Base-by-base conservation (phyloP, 1,284 basidiomycete genomes). In the Cryptococcus wingfieldii region DNA sequence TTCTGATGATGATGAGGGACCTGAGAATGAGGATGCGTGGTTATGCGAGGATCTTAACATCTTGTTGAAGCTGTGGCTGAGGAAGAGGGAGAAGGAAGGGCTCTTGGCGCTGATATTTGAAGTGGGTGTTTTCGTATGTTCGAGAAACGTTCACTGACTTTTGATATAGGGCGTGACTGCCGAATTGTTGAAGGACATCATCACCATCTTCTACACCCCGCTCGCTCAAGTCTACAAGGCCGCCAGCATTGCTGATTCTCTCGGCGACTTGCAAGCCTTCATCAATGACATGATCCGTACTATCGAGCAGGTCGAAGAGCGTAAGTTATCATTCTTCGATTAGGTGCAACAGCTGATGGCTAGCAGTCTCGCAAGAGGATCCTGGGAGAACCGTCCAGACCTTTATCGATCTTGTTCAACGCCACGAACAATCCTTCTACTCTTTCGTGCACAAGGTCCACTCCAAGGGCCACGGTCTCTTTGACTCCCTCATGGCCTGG, bases 171-270 rank as follows among this genome's bases (percentile, higher is more conserved):
- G 94, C 13, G 88, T 87, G 42, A 98, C 96, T 0, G 86, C 96
- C 3, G 95, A 98, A 48, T 79, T 99, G 41, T 80, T 98, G 66
- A 98, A 95, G 77, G 96, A 99, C 73, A 98, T 99, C 60, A 93
- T 99, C 66, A 98, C 96, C 12, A 98, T 99, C 60, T 98, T 99
- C 77, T 99, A 99, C 76, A 80, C 94, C 1, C 96, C 96, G 1
- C 81, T 99, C n/a, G 96, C 96, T 0, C 90, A 95, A 68, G 96
- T 98, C 2, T 99, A 98, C 80, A 88, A 90, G 70, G 95, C 95
- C 4, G 96, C 96, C 5, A 97, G 90, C 72, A 97, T 99, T 54
- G 88, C 90, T 10, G 95, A 98, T 72, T 96, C 92, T 2, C 75
- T 99, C 2, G 82, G 85, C 38, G 96, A 98, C 72, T 70, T 98